Conservation (phyloP, 1,284 basidiomycete species). For the Waitea zeae region DNA sequence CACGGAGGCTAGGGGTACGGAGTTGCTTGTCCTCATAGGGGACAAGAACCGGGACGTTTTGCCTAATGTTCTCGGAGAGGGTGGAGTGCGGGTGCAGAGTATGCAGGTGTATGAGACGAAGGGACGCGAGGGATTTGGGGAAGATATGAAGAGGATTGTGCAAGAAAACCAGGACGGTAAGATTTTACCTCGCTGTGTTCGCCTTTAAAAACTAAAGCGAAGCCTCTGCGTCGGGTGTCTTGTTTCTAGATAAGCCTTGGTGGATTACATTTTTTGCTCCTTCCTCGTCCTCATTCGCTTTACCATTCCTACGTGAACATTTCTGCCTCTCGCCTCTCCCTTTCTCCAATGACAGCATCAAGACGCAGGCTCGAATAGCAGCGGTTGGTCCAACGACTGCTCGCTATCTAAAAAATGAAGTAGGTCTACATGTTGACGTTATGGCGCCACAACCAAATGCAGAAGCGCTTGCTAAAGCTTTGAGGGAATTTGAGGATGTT, state of each 20-base stretch:
- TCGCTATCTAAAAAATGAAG: slow-evolving; percentile 25
- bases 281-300: slow-evolving; percentile 41
- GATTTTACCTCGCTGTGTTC: slow-evolving; percentile 14
- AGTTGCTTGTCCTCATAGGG: slow-evolving; percentile 55
- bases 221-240: neutral
- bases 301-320: slow-evolving; percentile 27
- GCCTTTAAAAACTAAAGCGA: slow-evolving; percentile 9
- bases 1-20: slow-evolving; percentile 3
- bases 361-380: slow-evolving; percentile 21
- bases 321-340: slow-evolving; percentile 16
- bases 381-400: slow-evolving; percentile 56
- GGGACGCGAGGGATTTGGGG: slow-evolving; percentile 31
- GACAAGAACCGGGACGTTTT: slow-evolving; percentile 70
- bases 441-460: slow-evolving; percentile 38
- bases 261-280: slow-evolving; percentile 69
- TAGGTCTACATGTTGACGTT: slow-evolving; percentile 31
- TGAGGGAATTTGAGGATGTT: slow-evolving; percentile 11
- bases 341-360: neutral
- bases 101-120: slow-evolving; percentile 54
- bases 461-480: slow-evolving; percentile 24
- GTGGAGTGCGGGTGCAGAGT: slow-evolving; percentile 23
- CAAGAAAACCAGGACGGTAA: too few species aligned
- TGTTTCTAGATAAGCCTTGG: slow-evolving; percentile 16
- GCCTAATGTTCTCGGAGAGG: slow-evolving; percentile 26
- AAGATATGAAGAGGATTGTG: slow-evolving; percentile 20